Percentiles rank a stretch among this genome's conserved stretches.
Conservation (phyloP, 116 monocot species). For the Papilionanthe hybrid region DNA sequence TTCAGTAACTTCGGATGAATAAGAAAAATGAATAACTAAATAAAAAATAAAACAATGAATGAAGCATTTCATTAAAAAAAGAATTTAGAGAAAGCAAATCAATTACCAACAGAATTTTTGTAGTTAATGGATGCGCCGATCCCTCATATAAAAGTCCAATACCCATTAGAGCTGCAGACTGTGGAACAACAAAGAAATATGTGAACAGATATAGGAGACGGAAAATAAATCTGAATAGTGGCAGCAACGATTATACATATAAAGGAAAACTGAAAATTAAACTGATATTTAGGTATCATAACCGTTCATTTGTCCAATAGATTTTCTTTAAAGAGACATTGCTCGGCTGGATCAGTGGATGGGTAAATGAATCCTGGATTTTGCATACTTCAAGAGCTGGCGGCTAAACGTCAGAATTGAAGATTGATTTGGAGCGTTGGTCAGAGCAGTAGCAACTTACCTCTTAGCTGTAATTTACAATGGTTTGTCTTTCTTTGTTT, state of each 20-base stretch:
- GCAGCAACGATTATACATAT: neutral
- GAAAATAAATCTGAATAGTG: neutral
- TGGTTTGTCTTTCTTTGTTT: no score
- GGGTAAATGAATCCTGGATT: no score
- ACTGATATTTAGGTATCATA: neutral
- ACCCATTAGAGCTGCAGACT: conserved; percentile 84
- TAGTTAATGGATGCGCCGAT: conserved; percentile 86
- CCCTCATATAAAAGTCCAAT: conserved; percentile 95
- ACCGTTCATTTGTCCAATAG: no score
- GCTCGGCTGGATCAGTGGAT: no score
- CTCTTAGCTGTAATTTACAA: no score
- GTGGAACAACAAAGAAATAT: conserved; percentile 15
- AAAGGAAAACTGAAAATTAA: neutral
- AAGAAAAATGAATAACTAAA: neutral
- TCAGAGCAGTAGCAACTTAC: no score
- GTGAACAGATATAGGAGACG: neutral
- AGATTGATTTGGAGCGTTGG: no score
- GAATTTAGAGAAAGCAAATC: neutral
- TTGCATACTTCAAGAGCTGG: no score
- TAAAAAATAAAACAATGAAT: neutral
- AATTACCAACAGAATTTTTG: conserved; percentile 86
- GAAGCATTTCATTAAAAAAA: neutral
- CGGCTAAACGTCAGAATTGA: no score
- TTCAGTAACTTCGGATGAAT: neutral
- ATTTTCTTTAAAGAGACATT: no score